Percentiles rank a stretch among this genome's conserved stretches.
phyloP scores from a whole-genome alignment of 1,284 basidiomycete genomes.

The Fistulinella staudtii region DNA sequence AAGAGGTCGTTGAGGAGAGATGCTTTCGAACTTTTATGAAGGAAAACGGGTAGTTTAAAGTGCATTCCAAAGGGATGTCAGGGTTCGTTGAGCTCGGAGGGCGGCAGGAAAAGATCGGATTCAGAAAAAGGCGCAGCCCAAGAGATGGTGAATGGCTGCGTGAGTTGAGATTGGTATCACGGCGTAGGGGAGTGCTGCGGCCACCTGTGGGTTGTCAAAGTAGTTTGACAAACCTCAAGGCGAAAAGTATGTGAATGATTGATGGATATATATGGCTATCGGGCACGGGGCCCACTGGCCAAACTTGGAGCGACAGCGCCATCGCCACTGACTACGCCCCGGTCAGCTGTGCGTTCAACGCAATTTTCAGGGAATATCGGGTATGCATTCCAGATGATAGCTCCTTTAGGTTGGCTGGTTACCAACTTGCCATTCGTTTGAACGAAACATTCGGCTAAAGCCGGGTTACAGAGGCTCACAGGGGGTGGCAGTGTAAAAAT shows the following conservation, averaged over 20 bases:
- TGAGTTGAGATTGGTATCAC: slow-evolving; percentile 3
- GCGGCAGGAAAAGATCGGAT: slow-evolving; percentile 8
- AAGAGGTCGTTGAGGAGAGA: slow-evolving; percentile 23
- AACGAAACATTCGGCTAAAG: too few relatives aligned
- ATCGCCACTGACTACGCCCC: slow-evolving; percentile 3
- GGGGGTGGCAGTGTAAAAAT: too few relatives aligned
- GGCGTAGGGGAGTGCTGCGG: too few relatives aligned
- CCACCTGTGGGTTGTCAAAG: too few relatives aligned
- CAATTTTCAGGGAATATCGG: too few relatives aligned
- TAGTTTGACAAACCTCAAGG: too few relatives aligned
- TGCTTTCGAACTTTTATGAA: slow-evolving; percentile 27
- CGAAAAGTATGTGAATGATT: neutral
- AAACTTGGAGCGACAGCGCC: neutral
- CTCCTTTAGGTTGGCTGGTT: too few relatives aligned
- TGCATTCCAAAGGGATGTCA: slow-evolving; percentile 17
- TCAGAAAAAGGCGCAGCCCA: neutral
- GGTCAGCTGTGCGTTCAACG: too few relatives aligned
- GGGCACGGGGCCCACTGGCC: neutral
- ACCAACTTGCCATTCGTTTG: too few relatives aligned
- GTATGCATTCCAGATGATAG: too few relatives aligned
- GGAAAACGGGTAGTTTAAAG: slow-evolving; percentile 23
- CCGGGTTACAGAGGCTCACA: too few relatives aligned
- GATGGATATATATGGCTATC: slow-evolving; percentile 12
- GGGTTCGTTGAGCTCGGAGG: too few relatives aligned
- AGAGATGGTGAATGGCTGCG: slow-evolving; percentile 11